Conservation (phyloP, 768 basidiomycete genomes). For the Paxillus involutus region DNA sequence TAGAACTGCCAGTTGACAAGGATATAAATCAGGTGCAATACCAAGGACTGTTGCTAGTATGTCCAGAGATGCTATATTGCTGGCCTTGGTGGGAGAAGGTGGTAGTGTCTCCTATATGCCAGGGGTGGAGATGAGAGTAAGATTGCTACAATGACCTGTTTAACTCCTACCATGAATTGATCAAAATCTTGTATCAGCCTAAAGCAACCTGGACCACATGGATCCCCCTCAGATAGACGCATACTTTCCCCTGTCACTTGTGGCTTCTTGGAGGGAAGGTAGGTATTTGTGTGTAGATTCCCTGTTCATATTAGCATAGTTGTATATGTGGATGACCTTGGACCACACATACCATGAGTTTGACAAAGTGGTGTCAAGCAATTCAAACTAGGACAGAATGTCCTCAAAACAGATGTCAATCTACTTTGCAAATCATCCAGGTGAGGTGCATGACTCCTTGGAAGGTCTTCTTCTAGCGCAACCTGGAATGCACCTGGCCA, state of each 20-base stretch:
- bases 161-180: conserved; percentile 15
- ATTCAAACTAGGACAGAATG: conserved; percentile 47
- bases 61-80: conserved; percentile 9
- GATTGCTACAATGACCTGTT: accelerated
- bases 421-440: conserved; percentile 30
- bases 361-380: conserved; percentile 43
- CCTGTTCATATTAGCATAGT: neutral
- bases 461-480: neutral
- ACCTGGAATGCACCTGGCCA: conserved; percentile 33
- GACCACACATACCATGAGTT: conserved; percentile 33
- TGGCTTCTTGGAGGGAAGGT: conserved; percentile 24
- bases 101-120: conserved; percentile 20
- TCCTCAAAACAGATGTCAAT: conserved; percentile 29
- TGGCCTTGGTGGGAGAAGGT: conserved; percentile 10
- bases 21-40: conserved; percentile 43
- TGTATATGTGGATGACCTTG: neutral
- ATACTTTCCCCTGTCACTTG: conserved; percentile 20
- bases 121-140: neutral
- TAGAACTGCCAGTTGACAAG: conserved; percentile 51
- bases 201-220: conserved; percentile 34
- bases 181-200: conserved; percentile 25
- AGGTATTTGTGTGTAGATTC: conserved; percentile 1
- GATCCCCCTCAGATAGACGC: conserved; percentile 24
- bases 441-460: conserved; percentile 12
- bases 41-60: conserved; percentile 38